Base-by-base conservation (phyloP, 305 asterid species). In the Euphrasia arctica region DNA sequence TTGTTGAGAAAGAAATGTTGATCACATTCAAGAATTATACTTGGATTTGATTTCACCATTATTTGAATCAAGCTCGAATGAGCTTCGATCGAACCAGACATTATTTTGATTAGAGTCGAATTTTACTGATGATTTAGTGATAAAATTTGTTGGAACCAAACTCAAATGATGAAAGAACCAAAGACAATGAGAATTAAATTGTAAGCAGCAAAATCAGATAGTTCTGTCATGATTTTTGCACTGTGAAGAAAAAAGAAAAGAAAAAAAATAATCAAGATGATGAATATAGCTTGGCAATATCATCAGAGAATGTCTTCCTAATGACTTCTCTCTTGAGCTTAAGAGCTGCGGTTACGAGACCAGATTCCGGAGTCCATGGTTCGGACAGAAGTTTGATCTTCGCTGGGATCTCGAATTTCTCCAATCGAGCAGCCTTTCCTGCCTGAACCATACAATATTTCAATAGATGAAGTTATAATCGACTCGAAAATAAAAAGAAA, bases 311-410 rank as follows among this genome's bases (percentile, higher is more conserved):
- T 41, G 72, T 63, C 34, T 82, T 82, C 78, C 87, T 68, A 63
- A 82, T 73, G 65, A 68, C 77, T 67, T 89, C 98, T 74, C 97
- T 86, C 85, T 85, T 92, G 63, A 92, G 78, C 83, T 92, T 92
- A 55, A 92, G 85, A 60, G 98, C 97, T 45, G 95, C 90, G 9
- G 98, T 92, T 31, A 92, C 96, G 68, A 92, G 89, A 45, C 96
- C 98, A 3, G 94, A 82, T 71, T 92, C 98, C 0, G 96, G 97
- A 18, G 97, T 89, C 98, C 98, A 92, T 0, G 91, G 80, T 34
- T 92, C 97, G 0, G 96, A 70, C 66, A 92, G 70, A 74, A 92
- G 43, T 70, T 89, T 84, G 77, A 92, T 85, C 85, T 78, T 87
- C 41, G 84, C 86, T 25, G 98, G 98, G 58, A 76, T 76, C 79